A percentile compares a stretch with the other conserved stretches of the same genome.
phyloP scores from a whole-genome alignment of 164 flowering plant genomes.

The Tinospora cordifolia region DNA sequence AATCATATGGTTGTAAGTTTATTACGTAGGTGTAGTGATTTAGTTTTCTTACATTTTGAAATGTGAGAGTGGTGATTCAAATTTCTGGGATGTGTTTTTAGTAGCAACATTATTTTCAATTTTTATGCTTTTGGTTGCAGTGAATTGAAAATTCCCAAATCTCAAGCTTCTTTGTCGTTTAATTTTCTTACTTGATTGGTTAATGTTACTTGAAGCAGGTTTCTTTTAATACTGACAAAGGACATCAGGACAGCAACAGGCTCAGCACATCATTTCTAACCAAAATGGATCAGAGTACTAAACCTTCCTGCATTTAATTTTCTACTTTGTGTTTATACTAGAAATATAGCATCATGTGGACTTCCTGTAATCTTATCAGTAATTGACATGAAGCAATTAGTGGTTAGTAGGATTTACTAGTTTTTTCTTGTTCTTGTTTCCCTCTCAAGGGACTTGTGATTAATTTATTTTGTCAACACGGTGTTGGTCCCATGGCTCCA shows the following conservation, averaged over 20 bases:
- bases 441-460: no score
- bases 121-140: no score
- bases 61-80: background rate
- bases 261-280: constrained; percentile 8
- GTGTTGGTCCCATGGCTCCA: no score
- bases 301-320: constrained; percentile 8
- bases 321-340: background rate
- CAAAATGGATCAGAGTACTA: constrained; percentile 37
- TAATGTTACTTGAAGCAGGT: constrained; percentile 16
- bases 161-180: no score
- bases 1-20: no score
- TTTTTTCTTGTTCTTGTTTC: background rate
- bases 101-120: no score
- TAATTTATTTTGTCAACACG: no score
- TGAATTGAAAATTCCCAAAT: no score
- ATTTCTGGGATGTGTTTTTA: background rate
- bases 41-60: background rate
- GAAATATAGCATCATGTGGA: no score
- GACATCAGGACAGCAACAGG: constrained; percentile 1
- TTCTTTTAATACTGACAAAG: constrained; percentile 1
- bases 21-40: background rate
- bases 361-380: background rate
- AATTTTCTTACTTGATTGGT: background rate
- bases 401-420: background rate
- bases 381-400: background rate